Evolutionary conservation across 495 filamentous ascomycete species (phyloP).

Genomic region (Trichoderma gamsii): DNA sequence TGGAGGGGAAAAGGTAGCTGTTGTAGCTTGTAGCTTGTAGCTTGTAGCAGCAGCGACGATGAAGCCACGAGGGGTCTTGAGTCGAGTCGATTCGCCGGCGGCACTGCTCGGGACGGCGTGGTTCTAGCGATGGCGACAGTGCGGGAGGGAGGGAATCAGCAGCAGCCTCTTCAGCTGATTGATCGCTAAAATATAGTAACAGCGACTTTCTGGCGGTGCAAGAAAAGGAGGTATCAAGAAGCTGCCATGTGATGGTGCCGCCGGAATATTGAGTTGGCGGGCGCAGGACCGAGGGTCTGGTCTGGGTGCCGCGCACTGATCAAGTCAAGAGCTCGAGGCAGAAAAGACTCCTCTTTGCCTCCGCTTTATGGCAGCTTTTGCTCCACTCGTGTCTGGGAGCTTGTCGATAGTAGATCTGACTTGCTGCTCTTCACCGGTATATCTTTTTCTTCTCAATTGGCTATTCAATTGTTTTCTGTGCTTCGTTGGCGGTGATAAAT

Average conservation of each 20-base stretch:
- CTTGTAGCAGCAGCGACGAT: too few relatives aligned
- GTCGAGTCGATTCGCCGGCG: conserved; percentile 7
- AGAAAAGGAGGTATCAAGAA: background rate
- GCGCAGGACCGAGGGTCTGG: background rate
- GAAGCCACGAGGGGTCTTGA: background rate
- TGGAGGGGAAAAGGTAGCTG: too few relatives aligned
- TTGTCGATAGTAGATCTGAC: background rate
- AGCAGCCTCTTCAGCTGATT: too few relatives aligned
- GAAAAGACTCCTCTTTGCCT: background rate
- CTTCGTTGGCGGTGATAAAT: too few relatives aligned
- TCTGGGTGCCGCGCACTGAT: conserved; percentile 1
- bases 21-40: too few relatives aligned
- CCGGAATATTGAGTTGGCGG: background rate
- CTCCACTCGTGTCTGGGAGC: background rate
- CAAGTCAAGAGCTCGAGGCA: background rate
- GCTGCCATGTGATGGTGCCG: background rate
- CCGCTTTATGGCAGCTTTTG: background rate
- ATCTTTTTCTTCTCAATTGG: too few relatives aligned
- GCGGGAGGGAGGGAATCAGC: background rate
- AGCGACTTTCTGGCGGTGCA: background rate
- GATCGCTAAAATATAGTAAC: background rate
- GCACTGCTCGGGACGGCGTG: background rate
- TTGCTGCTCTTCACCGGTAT: background rate
- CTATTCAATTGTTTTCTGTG: too few relatives aligned
- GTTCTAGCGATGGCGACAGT: background rate